Evolutionary conservation across 2,329 filamentous ascomycete species (phyloP), one percentile per base, ranked within the genome.

Genomic region (Thelonectria blattea): DNA sequence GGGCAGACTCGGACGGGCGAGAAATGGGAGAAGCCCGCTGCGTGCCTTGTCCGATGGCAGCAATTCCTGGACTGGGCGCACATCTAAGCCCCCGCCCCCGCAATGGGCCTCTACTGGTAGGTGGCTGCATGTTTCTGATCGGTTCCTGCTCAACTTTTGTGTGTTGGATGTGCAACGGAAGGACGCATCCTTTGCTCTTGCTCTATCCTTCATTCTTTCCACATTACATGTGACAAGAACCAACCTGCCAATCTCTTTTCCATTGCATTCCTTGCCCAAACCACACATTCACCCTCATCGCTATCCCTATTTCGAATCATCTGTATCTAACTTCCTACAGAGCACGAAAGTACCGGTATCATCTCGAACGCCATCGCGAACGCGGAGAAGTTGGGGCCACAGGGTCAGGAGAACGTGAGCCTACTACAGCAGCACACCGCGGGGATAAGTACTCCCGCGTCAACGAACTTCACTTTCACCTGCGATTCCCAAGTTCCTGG

Each of bases 401-500:
- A 82, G 68, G 90, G 88, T 14, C 88, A 92, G 72, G 91, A 94
- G 72, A 95, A 92, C 75, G 82, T 89, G 64, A 94, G 90, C 74
- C 82, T 93, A 61, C 78, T 96, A 50, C 88, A 92, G 58, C 90
- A 92, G 72, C 87, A 90, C 74, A 72, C 84, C 17, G 76, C 81
- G 6, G 81, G 81, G 59, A 89, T 86, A 69, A 73, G 85, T 4
- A 87, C 84, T 37, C 87, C 91, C 5, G 86, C 89, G 6, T 92
- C 93, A 58, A 90, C 91, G 0, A 92, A 97, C 69, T 99, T 99
- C 74, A 99, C 95, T 10, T 99, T 99, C 73, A 96, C 92, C 12
- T 97, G 93, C 76, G 91, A 96, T 71, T 94, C 93, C 1, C 92
- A 95, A 73, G 92, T 93, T 39, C 89, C 91, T 1, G 92, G 90